Evolutionary conservation across 192 early-diverging fungal genomes (phyloP).

Genomic region (Gamsiella multidivaricata): DNA sequence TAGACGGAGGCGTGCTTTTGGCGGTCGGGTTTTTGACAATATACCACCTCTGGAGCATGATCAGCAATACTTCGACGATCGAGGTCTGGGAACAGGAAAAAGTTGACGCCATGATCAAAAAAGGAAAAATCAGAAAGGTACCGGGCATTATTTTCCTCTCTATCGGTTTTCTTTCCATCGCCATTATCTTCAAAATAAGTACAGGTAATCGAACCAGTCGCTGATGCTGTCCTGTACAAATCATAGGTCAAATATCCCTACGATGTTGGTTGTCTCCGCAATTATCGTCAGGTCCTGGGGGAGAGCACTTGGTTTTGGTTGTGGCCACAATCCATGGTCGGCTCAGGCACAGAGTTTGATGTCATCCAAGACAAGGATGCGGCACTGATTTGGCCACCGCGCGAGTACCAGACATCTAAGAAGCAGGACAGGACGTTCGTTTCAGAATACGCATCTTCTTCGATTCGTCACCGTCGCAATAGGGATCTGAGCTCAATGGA

Average conservation of each 20-base stretch:
- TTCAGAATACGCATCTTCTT: conserved; percentile 37
- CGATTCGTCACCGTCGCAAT: conserved; percentile 9
- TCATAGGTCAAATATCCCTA: conserved; percentile 77
- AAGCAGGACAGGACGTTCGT: conserved; percentile 31
- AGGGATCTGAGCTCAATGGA: conserved; percentile 26
- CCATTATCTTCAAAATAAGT: background rate
- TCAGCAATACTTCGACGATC: conserved; percentile 83
- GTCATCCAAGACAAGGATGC: conserved; percentile 61
- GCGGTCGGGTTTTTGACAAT: conserved; percentile 74
- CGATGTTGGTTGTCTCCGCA: conserved; percentile 78
- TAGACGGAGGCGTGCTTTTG: conserved; percentile 77
- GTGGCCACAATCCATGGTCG: conserved; percentile 68
- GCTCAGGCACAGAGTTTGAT: conserved; percentile 76
- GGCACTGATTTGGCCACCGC: conserved; percentile 75
- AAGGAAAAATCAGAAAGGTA: conserved; percentile 68
- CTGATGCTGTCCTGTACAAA: background rate
- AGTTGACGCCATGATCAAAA: conserved; percentile 69
- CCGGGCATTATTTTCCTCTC: background rate
- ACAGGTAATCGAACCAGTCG: too few species aligned
- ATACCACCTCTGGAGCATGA: conserved; percentile 80
- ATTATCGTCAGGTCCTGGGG: conserved; percentile 84
- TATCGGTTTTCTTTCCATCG: background rate
- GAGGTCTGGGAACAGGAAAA: conserved; percentile 83
- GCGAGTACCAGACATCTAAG: conserved; percentile 65
- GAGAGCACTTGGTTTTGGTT: conserved; percentile 77